Percentiles rank a stretch among this genome's conserved stretches.
Conservation (phyloP, 495 filamentous ascomycete genomes). For the Elaphomyces granulatus region DNA sequence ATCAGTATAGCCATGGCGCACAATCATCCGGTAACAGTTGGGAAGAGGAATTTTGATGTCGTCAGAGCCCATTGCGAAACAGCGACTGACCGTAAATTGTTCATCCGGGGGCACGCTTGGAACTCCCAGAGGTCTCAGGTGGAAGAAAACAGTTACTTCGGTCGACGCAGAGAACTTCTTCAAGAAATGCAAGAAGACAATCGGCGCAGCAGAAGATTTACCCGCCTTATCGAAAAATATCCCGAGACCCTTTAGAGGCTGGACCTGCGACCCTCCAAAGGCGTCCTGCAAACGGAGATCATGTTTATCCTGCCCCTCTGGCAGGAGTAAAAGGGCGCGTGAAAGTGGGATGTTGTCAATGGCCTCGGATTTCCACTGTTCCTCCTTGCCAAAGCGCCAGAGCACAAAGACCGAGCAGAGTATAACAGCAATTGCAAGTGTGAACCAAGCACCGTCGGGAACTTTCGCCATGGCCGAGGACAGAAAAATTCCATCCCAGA, state of each 20-base stretch:
- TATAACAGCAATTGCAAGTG: slow-evolving; percentile 43
- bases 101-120: slow-evolving; percentile 29
- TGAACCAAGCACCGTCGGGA: slow-evolving; percentile 63
- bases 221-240: slow-evolving; percentile 57
- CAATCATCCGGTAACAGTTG: slow-evolving; percentile 48
- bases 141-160: slow-evolving; percentile 47
- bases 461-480: slow-evolving; percentile 54
- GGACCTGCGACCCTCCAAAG: slow-evolving; percentile 33
- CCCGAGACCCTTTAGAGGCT: slow-evolving; percentile 37
- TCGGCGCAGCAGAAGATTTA: slow-evolving; percentile 29
- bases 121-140: slow-evolving; percentile 40
- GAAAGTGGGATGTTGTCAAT: slow-evolving; percentile 38
- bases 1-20: slow-evolving; percentile 59
- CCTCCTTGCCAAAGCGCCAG: slow-evolving; percentile 63
- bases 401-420: slow-evolving; percentile 47
- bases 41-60: slow-evolving; percentile 24
- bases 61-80: slow-evolving; percentile 8
- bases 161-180: slow-evolving; percentile 45
- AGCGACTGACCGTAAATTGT: slow-evolving; percentile 31
- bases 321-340: slow-evolving; percentile 27
- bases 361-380: slow-evolving; percentile 54
- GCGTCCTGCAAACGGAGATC: slow-evolving; percentile 17
- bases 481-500: slow-evolving; percentile 49
- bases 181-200: slow-evolving; percentile 49
- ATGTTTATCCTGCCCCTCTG: slow-evolving; percentile 3